Base-by-base conservation (phyloP, 2,329 filamentous ascomycete genomes). In the Verticillium dahliae region DNA sequence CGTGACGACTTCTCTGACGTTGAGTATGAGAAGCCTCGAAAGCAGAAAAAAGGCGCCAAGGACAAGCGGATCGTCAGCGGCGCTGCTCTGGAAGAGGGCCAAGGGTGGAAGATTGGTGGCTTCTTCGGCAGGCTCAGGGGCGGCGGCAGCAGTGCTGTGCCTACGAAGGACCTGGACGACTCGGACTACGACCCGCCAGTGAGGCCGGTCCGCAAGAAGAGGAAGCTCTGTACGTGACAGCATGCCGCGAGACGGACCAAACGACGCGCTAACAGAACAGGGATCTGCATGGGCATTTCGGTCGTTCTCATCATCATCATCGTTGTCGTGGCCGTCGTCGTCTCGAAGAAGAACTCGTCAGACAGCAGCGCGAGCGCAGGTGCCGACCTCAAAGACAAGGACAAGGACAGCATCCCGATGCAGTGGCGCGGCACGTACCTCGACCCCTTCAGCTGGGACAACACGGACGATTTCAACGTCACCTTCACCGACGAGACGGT, bases 371-470 rank as follows among this genome's bases (percentile, higher is more conserved):
- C 61, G 54, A 63, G 60, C 52, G 59, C 60, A 7, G 73, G 66
- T 68, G 66, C 69, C 2, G 69, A 69, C 61, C 74, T 90, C 4
- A 74, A 80, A 63, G 79, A 80, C 31, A 78, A 86, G 60, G 80
- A 82, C 59, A 78, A 80, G 33, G 76, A 78, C 65, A 82, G 80
- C 62, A 84, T 91, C 58, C 90, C 90, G 62, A 76, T 78, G 61
- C 81, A 81, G 64, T 92, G 86, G 69, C 87, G 85, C 73, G 91
- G 87, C 14, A 91, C 90, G 2, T 88, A 90, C 65, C 81, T 97
- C 22, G 93, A 99, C 70, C 95, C 95, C 0, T 96, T 92, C 73
- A 87, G 89, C 1, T 99, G 95, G 95, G 89, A 90, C 67, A 90
- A 96, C 68, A 97, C 93, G 0, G 84, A 81, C 0, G 92, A 93